Evolutionary conservation across 2,329 filamentous ascomycete species (phyloP).

Genomic region (Claviceps cyperi): DNA sequence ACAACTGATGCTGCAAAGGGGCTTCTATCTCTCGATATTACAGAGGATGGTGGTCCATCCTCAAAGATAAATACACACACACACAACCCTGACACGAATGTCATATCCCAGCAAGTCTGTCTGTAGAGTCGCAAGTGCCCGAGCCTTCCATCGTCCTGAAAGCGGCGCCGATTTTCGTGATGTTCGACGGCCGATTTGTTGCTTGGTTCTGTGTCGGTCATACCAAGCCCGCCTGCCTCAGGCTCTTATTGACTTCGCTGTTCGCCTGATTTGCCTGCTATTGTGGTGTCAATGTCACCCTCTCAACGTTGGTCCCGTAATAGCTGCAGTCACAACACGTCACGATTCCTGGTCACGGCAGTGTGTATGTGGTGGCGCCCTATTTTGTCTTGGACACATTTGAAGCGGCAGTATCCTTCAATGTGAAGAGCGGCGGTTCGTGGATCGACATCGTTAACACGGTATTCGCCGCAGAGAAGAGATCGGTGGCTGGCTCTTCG

Average conservation of each 20-base stretch:
- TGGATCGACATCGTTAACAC: not conserved
- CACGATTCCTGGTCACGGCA: not conserved
- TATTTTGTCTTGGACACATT: not conserved
- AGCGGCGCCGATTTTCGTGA: not conserved
- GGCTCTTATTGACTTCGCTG: slow-evolving; percentile 13
- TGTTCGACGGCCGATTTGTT: slow-evolving; percentile 19
- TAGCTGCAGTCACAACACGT: slow-evolving; percentile 1
- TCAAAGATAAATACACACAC: slow-evolving; percentile 29
- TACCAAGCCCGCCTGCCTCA: slow-evolving; percentile 16
- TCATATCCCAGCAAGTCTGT: slow-evolving; percentile 11
- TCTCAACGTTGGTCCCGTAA: slow-evolving; percentile 11
- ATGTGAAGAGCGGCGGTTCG: not conserved
- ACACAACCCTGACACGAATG: slow-evolving; percentile 13
- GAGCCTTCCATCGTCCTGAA: slow-evolving; percentile 12
- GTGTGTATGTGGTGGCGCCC: not conserved
- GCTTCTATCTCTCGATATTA: slow-evolving; percentile 23
- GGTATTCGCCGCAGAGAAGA: not conserved
- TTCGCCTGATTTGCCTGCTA: slow-evolving; percentile 16
- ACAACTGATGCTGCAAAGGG: not conserved
- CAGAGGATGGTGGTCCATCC: slow-evolving; percentile 29
- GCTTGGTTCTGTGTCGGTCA: slow-evolving; percentile 6
- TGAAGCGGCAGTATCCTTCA: not conserved
- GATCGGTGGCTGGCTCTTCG: not conserved
- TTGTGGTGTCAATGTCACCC: slow-evolving; percentile 17
- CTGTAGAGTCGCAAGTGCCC: slow-evolving; percentile 4